Conservation (phyloP, 257 asterid species). For the Echites panduratus region DNA sequence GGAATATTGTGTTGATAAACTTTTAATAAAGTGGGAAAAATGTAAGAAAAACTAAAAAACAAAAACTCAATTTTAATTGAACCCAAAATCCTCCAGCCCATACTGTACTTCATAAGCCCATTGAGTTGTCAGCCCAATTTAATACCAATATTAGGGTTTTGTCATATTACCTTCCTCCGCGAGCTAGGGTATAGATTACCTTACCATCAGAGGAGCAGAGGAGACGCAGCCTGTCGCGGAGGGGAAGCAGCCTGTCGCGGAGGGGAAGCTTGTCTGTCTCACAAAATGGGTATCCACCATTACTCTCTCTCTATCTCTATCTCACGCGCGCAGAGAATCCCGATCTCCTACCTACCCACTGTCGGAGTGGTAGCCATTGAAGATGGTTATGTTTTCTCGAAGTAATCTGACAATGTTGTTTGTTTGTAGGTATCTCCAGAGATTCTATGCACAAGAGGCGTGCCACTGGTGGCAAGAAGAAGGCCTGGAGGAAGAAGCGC, state of each 20-base stretch:
- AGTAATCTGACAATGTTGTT: neutral
- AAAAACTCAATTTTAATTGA: neutral
- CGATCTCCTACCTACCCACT: too few relatives aligned
- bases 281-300: conserved; percentile 21
- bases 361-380: too few relatives aligned
- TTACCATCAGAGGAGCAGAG: neutral
- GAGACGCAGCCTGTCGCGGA: neutral
- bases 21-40: too few relatives aligned
- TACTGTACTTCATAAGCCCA: neutral
- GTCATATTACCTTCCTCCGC: neutral
- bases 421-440: conserved; percentile 58
- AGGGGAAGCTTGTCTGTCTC: too few relatives aligned
- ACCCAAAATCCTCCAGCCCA: neutral
- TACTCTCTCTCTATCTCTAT: too few relatives aligned
- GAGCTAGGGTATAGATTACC: neutral
- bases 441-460: conserved; percentile 94
- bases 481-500: conserved; percentile 90
- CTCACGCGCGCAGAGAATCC: too few relatives aligned
- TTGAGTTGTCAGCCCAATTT: neutral
- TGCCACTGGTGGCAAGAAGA: conserved; percentile 82
- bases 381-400: neutral
- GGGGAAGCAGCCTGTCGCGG: too few relatives aligned
- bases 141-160: conserved; percentile 17
- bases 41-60: neutral
- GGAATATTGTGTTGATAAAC: too few relatives aligned